phyloP scores from a whole-genome alignment of 169 alveolate genomes.

The Plasmodium inui region DNA sequence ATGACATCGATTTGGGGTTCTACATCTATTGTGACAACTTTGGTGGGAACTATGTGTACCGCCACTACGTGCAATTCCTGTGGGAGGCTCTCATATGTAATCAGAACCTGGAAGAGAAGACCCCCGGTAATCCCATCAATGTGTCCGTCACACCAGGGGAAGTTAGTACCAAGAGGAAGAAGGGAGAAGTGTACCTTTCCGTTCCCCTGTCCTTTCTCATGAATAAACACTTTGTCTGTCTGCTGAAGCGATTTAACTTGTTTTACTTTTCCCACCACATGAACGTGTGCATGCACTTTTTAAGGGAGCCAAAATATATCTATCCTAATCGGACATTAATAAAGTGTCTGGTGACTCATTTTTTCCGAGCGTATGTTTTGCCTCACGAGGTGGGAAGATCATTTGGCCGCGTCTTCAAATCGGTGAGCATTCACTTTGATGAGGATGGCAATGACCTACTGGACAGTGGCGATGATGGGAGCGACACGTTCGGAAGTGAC shows the following conservation, averaged over 20 bases:
- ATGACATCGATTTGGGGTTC: conserved; percentile 46
- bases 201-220: conserved; percentile 55
- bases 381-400: background rate
- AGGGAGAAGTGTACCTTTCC: conserved; percentile 46
- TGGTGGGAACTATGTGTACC: conserved; percentile 57
- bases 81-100: conserved; percentile 74
- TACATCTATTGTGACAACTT: conserved; percentile 44
- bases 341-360: conserved; percentile 46
- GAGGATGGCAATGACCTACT: conserved; percentile 1
- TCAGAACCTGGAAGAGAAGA: conserved; percentile 33
- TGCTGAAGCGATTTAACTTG: conserved; percentile 49
- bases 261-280: conserved; percentile 55
- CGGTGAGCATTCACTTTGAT: conserved; percentile 13
- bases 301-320: conserved; percentile 54
- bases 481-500: background rate
- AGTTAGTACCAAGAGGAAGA: conserved; percentile 9
- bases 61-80: conserved; percentile 64
- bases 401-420: conserved; percentile 11
- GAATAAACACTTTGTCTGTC: conserved; percentile 53
- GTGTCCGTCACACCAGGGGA: background rate
- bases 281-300: conserved; percentile 43
- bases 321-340: conserved; percentile 19
- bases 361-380: conserved; percentile 48
- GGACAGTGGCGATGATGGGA: background rate
- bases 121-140: background rate